Evolutionary conservation across 78 protist species (phyloP).

Genomic region (Dictyostelium purpureum): DNA sequence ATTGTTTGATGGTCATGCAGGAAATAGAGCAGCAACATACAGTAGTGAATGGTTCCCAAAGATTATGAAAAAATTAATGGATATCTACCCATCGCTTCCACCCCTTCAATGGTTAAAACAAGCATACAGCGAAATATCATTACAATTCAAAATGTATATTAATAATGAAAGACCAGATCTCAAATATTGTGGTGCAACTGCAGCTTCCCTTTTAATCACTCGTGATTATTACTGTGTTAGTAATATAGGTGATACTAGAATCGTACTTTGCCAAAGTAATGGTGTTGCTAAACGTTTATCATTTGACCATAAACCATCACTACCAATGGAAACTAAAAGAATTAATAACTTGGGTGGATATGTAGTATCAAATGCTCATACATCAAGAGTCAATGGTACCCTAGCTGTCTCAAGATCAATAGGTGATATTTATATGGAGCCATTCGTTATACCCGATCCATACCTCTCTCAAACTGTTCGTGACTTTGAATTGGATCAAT

Average conservation of each 20-base stretch:
- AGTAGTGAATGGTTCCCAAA: constrained; percentile 60
- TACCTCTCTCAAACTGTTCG: constrained; percentile 18
- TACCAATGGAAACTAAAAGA: constrained; percentile 84
- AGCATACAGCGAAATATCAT: constrained; percentile 38
- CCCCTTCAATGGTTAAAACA: constrained; percentile 72
- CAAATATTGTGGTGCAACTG: constrained; percentile 88
- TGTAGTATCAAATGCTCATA: constrained; percentile 55
- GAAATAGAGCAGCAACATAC: constrained; percentile 43
- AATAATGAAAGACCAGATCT: constrained; percentile 46
- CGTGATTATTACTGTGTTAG: constrained; percentile 62
- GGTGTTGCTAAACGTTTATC: constrained; percentile 81
- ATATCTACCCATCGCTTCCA: constrained; percentile 36
- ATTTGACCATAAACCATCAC: constrained; percentile 88
- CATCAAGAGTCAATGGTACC: constrained; percentile 86
- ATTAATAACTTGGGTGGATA: constrained; percentile 86
- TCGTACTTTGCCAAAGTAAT: constrained; percentile 70
- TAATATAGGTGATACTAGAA: constrained; percentile 93
- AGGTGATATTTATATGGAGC: constrained; percentile 86
- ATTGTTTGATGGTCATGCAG: constrained; percentile 88
- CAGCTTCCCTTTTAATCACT: constrained; percentile 68
- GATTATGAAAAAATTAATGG: constrained; percentile 39
- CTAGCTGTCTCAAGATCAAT: constrained; percentile 88
- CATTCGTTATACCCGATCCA: constrained; percentile 77
- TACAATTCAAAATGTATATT: constrained; percentile 15
- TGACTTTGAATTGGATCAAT: constrained; percentile 36